These are phyloP conservation scores for Castanopsis chinensis DNA, from an alignment of 306 rosid species.

Conservation along the genomic window DNA sequence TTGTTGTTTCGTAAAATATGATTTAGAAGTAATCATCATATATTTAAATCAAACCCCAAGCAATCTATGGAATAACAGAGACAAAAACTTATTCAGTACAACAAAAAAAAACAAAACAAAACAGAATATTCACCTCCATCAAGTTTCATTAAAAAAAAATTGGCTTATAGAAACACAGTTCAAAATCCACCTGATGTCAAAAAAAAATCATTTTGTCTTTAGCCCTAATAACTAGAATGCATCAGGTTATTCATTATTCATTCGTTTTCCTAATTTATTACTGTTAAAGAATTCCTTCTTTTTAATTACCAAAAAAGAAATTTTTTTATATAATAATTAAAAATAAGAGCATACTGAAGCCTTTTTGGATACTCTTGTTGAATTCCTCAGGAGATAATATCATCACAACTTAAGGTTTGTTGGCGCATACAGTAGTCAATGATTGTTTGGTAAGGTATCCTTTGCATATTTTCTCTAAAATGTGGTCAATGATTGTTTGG, in stretches of 20 bases:
- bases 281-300: background rate
- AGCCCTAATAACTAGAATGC: background rate
- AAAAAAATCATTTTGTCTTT: background rate
- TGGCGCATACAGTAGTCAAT: background rate
- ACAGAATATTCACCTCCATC: background rate
- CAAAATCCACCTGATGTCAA: background rate
- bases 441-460: background rate
- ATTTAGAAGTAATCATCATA: background rate
- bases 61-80: background rate
- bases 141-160: background rate
- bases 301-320: too few relatives aligned
- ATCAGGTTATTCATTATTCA: background rate
- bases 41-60: background rate
- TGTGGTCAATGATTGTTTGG: too few relatives aligned
- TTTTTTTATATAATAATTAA: background rate
- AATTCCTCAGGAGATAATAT: background rate
- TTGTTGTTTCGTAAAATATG: background rate
- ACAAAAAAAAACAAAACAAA: background rate
- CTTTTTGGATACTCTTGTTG: background rate
- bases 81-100: background rate
- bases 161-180: background rate
- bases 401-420: background rate
- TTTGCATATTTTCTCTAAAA: background rate
- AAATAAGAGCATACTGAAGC: background rate
- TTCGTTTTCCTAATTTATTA: background rate